A percentile compares a stretch with the other conserved stretches of the same genome.
Evolutionary conservation across 495 filamentous ascomycete species (phyloP).

Genomic region (Podospora anserina): DNA sequence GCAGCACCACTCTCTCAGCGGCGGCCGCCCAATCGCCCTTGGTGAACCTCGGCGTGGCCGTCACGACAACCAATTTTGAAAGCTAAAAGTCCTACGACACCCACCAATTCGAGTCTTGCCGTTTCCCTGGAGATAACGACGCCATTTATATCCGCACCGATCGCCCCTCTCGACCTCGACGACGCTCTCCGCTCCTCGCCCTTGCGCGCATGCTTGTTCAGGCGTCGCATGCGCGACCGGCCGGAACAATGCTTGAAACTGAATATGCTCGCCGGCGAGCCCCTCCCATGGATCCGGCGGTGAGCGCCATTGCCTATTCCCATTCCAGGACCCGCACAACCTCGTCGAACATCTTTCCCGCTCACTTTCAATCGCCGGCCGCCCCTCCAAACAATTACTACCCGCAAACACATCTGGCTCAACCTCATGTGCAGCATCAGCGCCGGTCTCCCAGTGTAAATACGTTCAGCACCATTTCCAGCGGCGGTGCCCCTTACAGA

Average conservation of each 20-base stretch:
- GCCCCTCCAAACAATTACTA: constrained; percentile 16
- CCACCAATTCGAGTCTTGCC: neutral
- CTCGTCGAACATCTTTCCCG: constrained; percentile 57
- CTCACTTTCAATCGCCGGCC: constrained; percentile 10
- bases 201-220: neutral
- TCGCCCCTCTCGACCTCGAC: neutral
- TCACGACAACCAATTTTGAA: neutral
- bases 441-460: constrained; percentile 69
- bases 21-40: neutral
- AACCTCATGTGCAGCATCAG: constrained; percentile 43
- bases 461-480: constrained; percentile 66
- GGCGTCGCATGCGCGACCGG: constrained; percentile 21
- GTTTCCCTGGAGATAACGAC: constrained; percentile 13
- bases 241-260: constrained; percentile 25
- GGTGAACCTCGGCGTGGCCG: neutral
- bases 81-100: neutral
- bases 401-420: constrained; percentile 39
- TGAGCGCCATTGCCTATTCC: constrained; percentile 33
- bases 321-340: constrained; percentile 58
- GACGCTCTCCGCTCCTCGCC: neutral
- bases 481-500: constrained; percentile 50
- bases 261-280: constrained; percentile 32
- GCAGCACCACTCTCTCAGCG: neutral
- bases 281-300: constrained; percentile 37
- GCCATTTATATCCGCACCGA: neutral